A percentile compares a stretch with the other conserved stretches of the same genome.
phyloP scores from a whole-genome alignment of 805 yeast species.

The Yarrowia bubula region DNA sequence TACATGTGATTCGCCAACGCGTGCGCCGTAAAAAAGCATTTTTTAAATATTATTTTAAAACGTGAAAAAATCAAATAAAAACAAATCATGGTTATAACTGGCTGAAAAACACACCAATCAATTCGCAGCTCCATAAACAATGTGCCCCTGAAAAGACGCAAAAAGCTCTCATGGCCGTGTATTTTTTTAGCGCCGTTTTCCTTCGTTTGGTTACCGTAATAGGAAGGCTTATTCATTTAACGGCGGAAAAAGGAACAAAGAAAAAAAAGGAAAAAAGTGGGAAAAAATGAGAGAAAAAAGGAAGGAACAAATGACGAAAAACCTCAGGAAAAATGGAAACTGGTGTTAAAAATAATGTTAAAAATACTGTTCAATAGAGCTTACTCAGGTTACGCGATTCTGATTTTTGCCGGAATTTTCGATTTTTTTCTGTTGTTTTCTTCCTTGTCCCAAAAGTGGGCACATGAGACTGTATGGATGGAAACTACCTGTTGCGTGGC shows the following conservation, averaged over 20 bases:
- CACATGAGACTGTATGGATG: too few species aligned
- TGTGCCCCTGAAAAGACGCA: background rate
- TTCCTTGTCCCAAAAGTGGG: too few species aligned
- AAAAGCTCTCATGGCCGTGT: conserved; percentile 1
- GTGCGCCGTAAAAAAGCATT: background rate
- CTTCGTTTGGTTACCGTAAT: conserved; percentile 6
- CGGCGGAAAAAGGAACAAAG: background rate
- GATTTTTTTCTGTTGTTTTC: background rate
- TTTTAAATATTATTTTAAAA: background rate
- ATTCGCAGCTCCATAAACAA: too few species aligned
- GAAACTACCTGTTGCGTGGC: too few species aligned
- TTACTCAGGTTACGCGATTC: too few species aligned
- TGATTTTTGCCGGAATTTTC: background rate
- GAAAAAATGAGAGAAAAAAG: background rate
- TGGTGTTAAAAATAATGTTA: too few species aligned
- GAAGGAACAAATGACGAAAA: background rate
- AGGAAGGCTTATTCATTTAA: conserved; percentile 2
- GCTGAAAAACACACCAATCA: background rate
- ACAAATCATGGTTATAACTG: background rate
- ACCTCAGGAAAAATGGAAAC: too few species aligned
- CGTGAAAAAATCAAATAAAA: background rate
- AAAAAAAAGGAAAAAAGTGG: background rate
- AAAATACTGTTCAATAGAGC: too few species aligned
- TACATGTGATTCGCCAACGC: conserved; percentile 1
- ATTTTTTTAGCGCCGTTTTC: background rate